phyloP scores from a whole-genome alignment of 169 alveolate genomes.

The Eimeria zaria region DNA sequence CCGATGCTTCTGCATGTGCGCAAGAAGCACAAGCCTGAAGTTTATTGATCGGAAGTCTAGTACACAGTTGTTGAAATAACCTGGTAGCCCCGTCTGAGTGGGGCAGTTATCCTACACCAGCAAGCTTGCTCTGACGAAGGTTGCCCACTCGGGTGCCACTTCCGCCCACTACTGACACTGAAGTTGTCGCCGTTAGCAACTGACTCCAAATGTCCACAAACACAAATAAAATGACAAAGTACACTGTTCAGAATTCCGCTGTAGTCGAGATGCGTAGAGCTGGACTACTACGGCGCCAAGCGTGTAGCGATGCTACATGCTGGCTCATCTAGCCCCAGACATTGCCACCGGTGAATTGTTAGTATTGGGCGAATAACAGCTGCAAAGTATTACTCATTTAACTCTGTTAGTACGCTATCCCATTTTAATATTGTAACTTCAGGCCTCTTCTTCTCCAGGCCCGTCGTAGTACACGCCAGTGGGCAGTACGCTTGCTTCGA shows the following conservation, averaged over 20 bases:
- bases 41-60: not conserved
- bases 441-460: not conserved
- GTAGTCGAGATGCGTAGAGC: not conserved
- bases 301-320: not conserved
- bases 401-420: not conserved
- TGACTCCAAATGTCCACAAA: not conserved
- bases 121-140: not conserved
- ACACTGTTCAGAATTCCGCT: not conserved
- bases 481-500: not conserved
- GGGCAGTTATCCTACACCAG: slow-evolving; percentile 22
- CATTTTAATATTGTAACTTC: not conserved
- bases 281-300: not conserved
- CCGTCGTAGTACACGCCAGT: not conserved
- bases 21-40: slow-evolving; percentile 20
- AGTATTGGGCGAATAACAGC: not conserved
- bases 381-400: not conserved
- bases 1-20: slow-evolving; percentile 24
- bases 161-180: not conserved
- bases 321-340: slow-evolving; percentile 33
- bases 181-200: not conserved
- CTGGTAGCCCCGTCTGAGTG: not conserved
- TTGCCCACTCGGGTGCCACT: not conserved
- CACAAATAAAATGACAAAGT: not conserved
- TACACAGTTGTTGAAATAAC: not conserved
- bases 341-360: not conserved